Evolutionary conservation across 2,329 filamentous ascomycete species (phyloP).

Genomic region (Fusarium keratoplasticum): DNA sequence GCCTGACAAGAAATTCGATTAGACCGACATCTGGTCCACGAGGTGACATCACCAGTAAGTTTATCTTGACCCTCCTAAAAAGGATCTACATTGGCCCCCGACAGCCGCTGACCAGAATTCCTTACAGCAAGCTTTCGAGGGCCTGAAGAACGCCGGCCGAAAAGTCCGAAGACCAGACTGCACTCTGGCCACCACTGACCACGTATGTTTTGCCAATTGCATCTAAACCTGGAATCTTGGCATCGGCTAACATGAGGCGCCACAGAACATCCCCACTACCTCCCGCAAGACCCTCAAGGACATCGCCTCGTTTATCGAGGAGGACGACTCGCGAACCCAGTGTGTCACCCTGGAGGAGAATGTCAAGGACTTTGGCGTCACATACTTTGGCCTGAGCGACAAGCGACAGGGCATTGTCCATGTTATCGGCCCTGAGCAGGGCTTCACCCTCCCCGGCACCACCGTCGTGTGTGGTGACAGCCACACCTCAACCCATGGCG

Average conservation of each 20-base stretch:
- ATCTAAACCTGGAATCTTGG: not conserved
- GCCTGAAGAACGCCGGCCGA: conserved; percentile 87
- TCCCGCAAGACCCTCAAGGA: conserved; percentile 94
- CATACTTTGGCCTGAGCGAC: conserved; percentile 96
- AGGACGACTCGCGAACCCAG: conserved; percentile 92
- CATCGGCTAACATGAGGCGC: conserved; percentile 26
- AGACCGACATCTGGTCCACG: conserved; percentile 97
- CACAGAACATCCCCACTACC: conserved; percentile 90
- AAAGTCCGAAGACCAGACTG: conserved; percentile 94
- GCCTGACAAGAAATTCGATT: conserved; percentile 22
- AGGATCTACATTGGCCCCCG: conserved; percentile 7
- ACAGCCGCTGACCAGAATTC: conserved; percentile 27
- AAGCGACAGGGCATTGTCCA: conserved; percentile 98
- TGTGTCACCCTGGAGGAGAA: conserved; percentile 97
- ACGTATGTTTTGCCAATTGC: conserved; percentile 70
- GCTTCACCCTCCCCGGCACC: conserved; percentile 96
- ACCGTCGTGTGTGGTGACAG: conserved; percentile 98
- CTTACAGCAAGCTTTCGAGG: conserved; percentile 92
- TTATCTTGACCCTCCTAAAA: conserved; percentile 4
- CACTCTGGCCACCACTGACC: conserved; percentile 95
- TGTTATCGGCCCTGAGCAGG: conserved; percentile 97
- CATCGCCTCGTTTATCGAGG: conserved; percentile 92
- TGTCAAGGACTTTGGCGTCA: conserved; percentile 94
- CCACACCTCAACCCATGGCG: conserved; percentile 97
- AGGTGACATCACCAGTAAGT: conserved; percentile 94